Percentiles rank a stretch among this genome's conserved stretches.
Conservation (phyloP, 108 stramenopile genomes). For the Nannochloropsis gaditana region DNA sequence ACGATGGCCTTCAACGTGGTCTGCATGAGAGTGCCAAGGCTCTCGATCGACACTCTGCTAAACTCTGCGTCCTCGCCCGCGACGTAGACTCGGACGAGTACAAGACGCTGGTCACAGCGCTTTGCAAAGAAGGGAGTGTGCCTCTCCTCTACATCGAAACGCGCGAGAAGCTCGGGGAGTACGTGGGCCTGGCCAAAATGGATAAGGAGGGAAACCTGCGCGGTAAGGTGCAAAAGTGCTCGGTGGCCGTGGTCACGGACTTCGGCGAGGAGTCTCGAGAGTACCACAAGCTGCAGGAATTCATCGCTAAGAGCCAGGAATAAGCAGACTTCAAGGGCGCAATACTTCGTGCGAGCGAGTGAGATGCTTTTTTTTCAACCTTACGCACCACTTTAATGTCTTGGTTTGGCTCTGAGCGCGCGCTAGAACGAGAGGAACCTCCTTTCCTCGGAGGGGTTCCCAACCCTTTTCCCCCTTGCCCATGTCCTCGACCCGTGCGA, state of each 20-base stretch:
- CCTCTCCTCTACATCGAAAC: slow-evolving; percentile 84
- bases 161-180: slow-evolving; percentile 86
- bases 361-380: too few relatives aligned
- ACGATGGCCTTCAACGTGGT: slow-evolving; percentile 90
- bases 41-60: slow-evolving; percentile 81
- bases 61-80: slow-evolving; percentile 89
- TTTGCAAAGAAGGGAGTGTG: slow-evolving; percentile 90
- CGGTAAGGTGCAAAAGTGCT: slow-evolving; percentile 82
- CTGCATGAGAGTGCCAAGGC: slow-evolving; percentile 96
- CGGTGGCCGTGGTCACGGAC: slow-evolving; percentile 89
- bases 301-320: background rate
- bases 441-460: too few relatives aligned
- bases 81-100: slow-evolving; percentile 94
- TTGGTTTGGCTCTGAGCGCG: too few relatives aligned
- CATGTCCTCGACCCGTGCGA: too few relatives aligned
- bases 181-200: slow-evolving; percentile 89
- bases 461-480: too few relatives aligned
- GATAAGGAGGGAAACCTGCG: slow-evolving; percentile 74
- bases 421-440: too few relatives aligned
- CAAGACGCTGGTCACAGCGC: slow-evolving; percentile 85
- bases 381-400: too few relatives aligned
- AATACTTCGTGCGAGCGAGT: too few relatives aligned
- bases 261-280: slow-evolving; percentile 93
- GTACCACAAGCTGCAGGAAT: slow-evolving; percentile 14
- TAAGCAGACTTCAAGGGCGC: background rate